Evolutionary conservation across 371 early-diverging fungal species (phyloP).

Genomic region (Dinochytrium kinnereticum): DNA sequence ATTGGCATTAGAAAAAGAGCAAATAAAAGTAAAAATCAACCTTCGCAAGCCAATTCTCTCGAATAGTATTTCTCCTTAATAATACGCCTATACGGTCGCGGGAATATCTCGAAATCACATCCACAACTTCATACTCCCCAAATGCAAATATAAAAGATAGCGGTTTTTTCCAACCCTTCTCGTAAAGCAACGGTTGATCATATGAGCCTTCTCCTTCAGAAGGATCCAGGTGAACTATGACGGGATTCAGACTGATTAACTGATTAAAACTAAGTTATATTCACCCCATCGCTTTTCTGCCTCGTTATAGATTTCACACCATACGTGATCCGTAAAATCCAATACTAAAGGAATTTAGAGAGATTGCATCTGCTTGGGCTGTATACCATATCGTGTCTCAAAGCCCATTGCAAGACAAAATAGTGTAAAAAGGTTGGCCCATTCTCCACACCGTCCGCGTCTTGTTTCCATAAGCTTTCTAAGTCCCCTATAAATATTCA

Average conservation of each 20-base stretch:
- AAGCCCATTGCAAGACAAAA: constrained; percentile 69
- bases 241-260: constrained; percentile 13
- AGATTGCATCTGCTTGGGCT: not conserved
- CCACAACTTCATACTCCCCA: constrained; percentile 55
- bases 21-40: constrained; percentile 21
- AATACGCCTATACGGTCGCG: constrained; percentile 37
- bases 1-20: too few relatives aligned
- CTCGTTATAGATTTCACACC: constrained; percentile 73
- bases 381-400: constrained; percentile 60
- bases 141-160: constrained; percentile 63
- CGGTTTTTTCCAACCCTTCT: constrained; percentile 77
- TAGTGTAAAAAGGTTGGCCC: constrained; percentile 76
- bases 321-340: constrained; percentile 62
- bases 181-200: constrained; percentile 63
- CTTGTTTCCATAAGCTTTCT: constrained; percentile 64
- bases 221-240: constrained; percentile 65
- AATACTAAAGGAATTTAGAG: constrained; percentile 36
- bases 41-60: constrained; percentile 56
- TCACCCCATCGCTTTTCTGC: constrained; percentile 61
- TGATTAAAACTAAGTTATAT: not conserved
- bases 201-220: constrained; percentile 61
- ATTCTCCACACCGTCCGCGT: constrained; percentile 77
- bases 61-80: constrained; percentile 55
- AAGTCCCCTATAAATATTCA: constrained; percentile 50
- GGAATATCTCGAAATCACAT: constrained; percentile 46